phyloP scores from a whole-genome alignment of 805 yeast species.

The Starmera amethionina region DNA sequence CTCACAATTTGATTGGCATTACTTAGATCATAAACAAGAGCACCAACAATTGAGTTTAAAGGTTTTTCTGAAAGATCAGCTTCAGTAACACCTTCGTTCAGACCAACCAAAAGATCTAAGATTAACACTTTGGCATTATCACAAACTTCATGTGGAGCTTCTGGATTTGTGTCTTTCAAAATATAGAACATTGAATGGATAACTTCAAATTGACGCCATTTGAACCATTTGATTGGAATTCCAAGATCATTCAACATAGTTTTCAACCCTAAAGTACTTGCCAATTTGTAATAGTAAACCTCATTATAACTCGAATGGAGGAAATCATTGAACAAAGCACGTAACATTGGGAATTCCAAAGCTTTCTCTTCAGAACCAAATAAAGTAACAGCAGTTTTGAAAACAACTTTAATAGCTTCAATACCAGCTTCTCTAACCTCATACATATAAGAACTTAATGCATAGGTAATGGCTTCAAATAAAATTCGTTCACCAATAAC shows the following conservation, averaged over 20 bases:
- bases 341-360: constrained; percentile 62
- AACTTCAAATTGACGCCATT: constrained; percentile 71
- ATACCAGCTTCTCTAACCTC: constrained; percentile 67
- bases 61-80: constrained; percentile 58
- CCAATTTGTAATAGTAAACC: constrained; percentile 74
- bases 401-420: constrained; percentile 52
- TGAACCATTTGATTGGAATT: constrained; percentile 66
- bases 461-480: constrained; percentile 65
- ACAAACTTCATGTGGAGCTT: constrained; percentile 75
- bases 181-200: constrained; percentile 84
- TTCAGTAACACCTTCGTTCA: constrained; percentile 52
- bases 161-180: constrained; percentile 78
- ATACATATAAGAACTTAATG: constrained; percentile 67
- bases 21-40: constrained; percentile 85
- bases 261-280: constrained; percentile 79
- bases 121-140: constrained; percentile 63
- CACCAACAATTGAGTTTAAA: constrained; percentile 75
- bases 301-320: constrained; percentile 91
- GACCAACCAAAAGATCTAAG: constrained; percentile 49
- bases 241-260: constrained; percentile 59
- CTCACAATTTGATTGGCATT: constrained; percentile 81
- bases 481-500: constrained; percentile 60
- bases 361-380: constrained; percentile 64
- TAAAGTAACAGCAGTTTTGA: constrained; percentile 48
- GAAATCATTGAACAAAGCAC: constrained; percentile 69